Evolutionary conservation across 495 filamentous ascomycete genomes (phyloP).

Genomic region (Daldinia bambusicola): DNA sequence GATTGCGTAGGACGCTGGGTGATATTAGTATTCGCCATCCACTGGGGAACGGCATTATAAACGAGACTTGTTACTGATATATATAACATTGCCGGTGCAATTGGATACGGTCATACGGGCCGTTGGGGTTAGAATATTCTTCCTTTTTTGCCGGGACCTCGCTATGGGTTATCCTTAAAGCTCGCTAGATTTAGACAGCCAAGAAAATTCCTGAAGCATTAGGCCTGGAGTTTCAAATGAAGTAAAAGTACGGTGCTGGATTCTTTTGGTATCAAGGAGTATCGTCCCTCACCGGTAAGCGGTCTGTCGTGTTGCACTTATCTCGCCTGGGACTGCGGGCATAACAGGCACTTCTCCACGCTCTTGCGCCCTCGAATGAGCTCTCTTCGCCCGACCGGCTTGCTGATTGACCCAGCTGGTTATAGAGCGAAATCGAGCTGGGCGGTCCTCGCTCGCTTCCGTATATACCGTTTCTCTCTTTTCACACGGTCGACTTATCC

Average conservation of each 20-base stretch:
- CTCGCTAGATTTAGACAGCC: not conserved
- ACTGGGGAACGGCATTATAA: not conserved
- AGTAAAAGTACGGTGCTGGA: conserved; percentile 12
- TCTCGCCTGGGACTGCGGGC: conserved; percentile 40
- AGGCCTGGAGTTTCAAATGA: not conserved
- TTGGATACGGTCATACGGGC: not conserved
- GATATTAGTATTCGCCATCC: conserved; percentile 16
- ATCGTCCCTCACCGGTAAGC: conserved; percentile 36
- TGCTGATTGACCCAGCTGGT: conserved; percentile 72
- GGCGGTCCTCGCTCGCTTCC: conserved; percentile 57
- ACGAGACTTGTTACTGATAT: conserved; percentile 1
- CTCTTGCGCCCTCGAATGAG: conserved; percentile 44
- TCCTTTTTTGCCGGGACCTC: not conserved
- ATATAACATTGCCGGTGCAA: conserved; percentile 16
- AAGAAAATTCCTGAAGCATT: not conserved
- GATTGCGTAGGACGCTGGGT: conserved; percentile 13
- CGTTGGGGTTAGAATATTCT: conserved; percentile 11
- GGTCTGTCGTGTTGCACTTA: conserved; percentile 41
- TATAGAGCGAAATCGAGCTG: conserved; percentile 66
- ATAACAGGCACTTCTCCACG: conserved; percentile 43
- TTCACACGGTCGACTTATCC: conserved; percentile 46
- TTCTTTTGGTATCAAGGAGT: conserved; percentile 25
- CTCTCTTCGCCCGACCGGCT: conserved; percentile 53
- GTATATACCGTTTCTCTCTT: conserved; percentile 60
- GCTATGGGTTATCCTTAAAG: conserved; percentile 1